Conservation (phyloP, 495 filamentous ascomycete species). For the Glarea lozoyensis region DNA sequence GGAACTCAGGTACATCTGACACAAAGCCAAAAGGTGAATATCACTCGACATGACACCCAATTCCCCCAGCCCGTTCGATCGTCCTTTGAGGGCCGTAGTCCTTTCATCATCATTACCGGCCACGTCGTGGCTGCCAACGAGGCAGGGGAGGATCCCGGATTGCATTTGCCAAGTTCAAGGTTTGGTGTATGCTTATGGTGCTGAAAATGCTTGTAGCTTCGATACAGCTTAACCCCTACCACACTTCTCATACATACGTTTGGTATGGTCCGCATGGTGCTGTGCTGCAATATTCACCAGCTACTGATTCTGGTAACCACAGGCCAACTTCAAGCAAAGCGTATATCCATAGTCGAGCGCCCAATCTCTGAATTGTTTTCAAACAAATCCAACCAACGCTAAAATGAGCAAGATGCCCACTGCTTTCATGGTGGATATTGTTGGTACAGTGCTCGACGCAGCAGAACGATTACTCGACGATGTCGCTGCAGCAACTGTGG, state of each 20-base stretch:
- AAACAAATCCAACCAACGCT: neutral
- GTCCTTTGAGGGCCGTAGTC: no score
- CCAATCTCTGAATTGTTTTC: neutral
- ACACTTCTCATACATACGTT: neutral
- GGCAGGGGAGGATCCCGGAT: no score
- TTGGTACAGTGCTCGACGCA: neutral
- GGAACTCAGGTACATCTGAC: no score
- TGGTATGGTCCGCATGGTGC: no score
- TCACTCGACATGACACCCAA: no score
- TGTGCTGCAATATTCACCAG: no score
- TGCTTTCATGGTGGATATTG: no score
- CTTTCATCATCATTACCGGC: no score
- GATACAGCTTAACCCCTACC: neutral
- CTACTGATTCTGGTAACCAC: no score
- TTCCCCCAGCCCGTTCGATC: no score
- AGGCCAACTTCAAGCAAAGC: neutral
- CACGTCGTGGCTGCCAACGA: no score
- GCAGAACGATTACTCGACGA: neutral
- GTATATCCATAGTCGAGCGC: neutral
- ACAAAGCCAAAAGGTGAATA: no score
- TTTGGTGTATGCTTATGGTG: neutral
- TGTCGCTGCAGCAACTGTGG: neutral
- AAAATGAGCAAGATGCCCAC: neutral
- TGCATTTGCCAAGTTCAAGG: neutral
- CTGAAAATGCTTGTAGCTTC: neutral